These are phyloP conservation scores for Euptelea pleiosperma DNA, from an alignment of 164 flowering plant genomes.

Conservation along the genomic window DNA sequence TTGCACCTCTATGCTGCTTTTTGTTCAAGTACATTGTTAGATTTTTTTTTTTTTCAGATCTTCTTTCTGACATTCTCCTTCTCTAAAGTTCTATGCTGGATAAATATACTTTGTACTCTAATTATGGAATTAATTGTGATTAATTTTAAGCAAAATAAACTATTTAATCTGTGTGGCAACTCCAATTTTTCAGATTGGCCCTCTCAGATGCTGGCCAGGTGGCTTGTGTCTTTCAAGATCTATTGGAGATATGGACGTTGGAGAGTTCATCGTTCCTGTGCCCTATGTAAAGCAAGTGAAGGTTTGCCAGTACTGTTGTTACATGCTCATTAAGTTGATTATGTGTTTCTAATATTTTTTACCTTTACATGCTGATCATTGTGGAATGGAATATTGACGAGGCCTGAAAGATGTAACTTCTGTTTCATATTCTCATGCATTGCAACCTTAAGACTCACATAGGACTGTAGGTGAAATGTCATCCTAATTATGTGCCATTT, in stretches of 20 bases:
- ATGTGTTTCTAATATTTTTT: neutral
- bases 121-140: neutral
- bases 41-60: neutral
- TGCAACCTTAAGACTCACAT: no score
- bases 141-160: constrained; percentile 3
- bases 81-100: neutral
- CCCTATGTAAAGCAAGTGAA: constrained; percentile 94
- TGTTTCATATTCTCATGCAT: no score
- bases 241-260: constrained; percentile 89
- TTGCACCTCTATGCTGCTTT: no score
- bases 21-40: no score
- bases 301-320: constrained; percentile 36
- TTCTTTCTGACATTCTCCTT: neutral
- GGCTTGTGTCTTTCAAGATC: constrained; percentile 95
- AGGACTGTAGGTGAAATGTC: no score
- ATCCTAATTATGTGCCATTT: no score
- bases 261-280: constrained; percentile 87
- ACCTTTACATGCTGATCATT: neutral
- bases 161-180: neutral
- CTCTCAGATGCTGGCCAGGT: constrained; percentile 97
- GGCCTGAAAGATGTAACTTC: no score
- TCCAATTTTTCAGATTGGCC: constrained; percentile 65
- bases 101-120: neutral
- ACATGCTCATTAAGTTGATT: constrained; percentile 5
- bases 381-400: no score